Evolutionary conservation across 1,139 yeast species (phyloP).

Genomic region (Scheffersomyces segobiensis): DNA sequence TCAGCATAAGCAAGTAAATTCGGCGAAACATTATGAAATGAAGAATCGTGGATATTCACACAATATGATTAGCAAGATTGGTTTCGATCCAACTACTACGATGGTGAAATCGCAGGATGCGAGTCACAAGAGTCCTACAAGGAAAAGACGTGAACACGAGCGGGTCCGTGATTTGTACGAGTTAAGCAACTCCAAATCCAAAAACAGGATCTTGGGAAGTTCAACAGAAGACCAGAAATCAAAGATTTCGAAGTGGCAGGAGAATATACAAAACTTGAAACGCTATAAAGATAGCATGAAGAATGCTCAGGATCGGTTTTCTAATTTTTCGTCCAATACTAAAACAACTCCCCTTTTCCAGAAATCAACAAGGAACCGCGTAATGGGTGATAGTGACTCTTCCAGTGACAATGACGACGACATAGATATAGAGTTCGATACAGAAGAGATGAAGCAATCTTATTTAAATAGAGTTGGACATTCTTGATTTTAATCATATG

Average conservation of each 20-base stretch:
- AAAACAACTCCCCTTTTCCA: background rate
- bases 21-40: conserved; percentile 15
- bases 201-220: conserved; percentile 17
- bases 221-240: conserved; percentile 19
- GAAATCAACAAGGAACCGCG: conserved; percentile 3
- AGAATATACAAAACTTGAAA: conserved; percentile 18
- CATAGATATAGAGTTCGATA: conserved; percentile 20
- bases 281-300: conserved; percentile 13
- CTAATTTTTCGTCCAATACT: background rate
- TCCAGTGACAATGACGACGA: conserved; percentile 15
- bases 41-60: conserved; percentile 31
- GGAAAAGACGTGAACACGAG: conserved; percentile 13
- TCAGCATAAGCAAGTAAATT: conserved; percentile 21
- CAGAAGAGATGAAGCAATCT: conserved; percentile 15
- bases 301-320: background rate
- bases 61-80: conserved; percentile 41
- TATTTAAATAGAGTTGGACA: conserved; percentile 3
- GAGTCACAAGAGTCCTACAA: conserved; percentile 12
- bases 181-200: conserved; percentile 19
- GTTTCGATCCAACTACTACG: conserved; percentile 51
- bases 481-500: background rate
- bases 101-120: conserved; percentile 3
- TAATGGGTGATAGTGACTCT: conserved; percentile 1
- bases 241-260: conserved; percentile 22
- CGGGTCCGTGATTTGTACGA: conserved; percentile 24